Percentiles rank a stretch among this genome's conserved stretches.
Evolutionary conservation across 2,329 filamentous ascomycete genomes (phyloP).

Genomic region (Cladosporium sp.): DNA sequence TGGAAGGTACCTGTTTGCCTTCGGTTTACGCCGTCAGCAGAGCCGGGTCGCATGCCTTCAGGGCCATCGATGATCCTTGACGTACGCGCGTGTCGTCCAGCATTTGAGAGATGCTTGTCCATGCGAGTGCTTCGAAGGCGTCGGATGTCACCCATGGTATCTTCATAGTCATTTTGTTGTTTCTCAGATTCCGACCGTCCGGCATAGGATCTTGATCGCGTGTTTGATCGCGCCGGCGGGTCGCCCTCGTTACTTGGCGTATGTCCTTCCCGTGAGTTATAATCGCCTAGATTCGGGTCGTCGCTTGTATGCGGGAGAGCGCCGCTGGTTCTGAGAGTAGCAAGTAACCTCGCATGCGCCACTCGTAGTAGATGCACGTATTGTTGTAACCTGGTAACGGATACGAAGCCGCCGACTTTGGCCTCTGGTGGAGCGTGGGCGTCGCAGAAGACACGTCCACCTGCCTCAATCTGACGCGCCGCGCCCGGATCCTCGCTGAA

Average conservation of each 20-base stretch:
- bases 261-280: constrained; percentile 67
- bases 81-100: constrained; percentile 83
- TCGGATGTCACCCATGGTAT: constrained; percentile 92
- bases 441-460: constrained; percentile 69
- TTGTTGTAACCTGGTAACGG: constrained; percentile 84
- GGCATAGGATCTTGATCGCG: constrained; percentile 72
- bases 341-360: constrained; percentile 82
- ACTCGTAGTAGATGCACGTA: constrained; percentile 92
- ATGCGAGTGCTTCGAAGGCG: constrained; percentile 88
- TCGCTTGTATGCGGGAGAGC: constrained; percentile 72
- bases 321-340: constrained; percentile 80
- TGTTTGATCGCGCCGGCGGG: constrained; percentile 60
- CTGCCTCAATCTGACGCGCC: constrained; percentile 68
- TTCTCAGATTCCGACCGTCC: constrained; percentile 57
- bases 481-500: constrained; percentile 68
- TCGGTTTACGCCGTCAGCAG: constrained; percentile 56
- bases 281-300: constrained; percentile 66
- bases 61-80: constrained; percentile 92
- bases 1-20: constrained; percentile 59
- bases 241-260: constrained; percentile 48
- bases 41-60: constrained; percentile 71
- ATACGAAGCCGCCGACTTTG: constrained; percentile 65
- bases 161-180: constrained; percentile 78
- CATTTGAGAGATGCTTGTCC: constrained; percentile 91
- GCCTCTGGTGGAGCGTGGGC: constrained; percentile 49